These are phyloP conservation scores for Glomus cerebriforme DNA, from an alignment of 192 early-diverging fungal species.

Conservation along the genomic window DNA sequence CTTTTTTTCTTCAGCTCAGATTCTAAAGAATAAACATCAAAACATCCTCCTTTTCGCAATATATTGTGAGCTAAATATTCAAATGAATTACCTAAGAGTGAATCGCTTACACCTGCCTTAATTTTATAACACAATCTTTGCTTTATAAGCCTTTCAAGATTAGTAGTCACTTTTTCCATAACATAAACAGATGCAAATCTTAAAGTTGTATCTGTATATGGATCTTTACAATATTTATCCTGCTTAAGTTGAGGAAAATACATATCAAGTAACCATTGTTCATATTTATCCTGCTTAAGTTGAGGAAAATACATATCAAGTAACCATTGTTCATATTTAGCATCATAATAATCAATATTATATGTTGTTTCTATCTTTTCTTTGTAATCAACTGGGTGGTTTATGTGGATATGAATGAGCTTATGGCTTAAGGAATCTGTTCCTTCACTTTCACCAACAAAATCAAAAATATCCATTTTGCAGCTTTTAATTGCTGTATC, in stretches of 20 bases:
- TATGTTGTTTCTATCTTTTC: neutral
- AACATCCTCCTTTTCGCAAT: constrained; percentile 4
- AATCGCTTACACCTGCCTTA: neutral
- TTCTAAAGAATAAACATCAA: constrained; percentile 16
- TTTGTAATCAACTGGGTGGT: neutral
- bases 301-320: too few relatives aligned
- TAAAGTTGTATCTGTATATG: constrained; percentile 1
- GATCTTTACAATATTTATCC: neutral
- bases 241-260: too few relatives aligned
- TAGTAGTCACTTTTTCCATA: constrained; percentile 4
- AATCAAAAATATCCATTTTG: constrained; percentile 17
- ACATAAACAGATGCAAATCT: constrained; percentile 24
- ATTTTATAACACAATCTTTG: neutral
- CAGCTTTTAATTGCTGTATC: constrained; percentile 18
- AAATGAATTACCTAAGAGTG: too few relatives aligned
- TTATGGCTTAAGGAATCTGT: constrained; percentile 11
- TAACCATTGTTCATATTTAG: too few relatives aligned
- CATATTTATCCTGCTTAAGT: neutral
- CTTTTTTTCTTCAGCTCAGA: too few relatives aligned
- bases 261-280: too few relatives aligned
- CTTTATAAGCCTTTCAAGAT: constrained; percentile 4
- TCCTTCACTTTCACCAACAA: constrained; percentile 5
- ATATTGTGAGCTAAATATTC: constrained; percentile 20
- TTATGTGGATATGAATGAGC: constrained; percentile 18
- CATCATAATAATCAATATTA: too few relatives aligned